Conservation (phyloP, 805 yeast genomes). For the Yarrowia bubula region DNA sequence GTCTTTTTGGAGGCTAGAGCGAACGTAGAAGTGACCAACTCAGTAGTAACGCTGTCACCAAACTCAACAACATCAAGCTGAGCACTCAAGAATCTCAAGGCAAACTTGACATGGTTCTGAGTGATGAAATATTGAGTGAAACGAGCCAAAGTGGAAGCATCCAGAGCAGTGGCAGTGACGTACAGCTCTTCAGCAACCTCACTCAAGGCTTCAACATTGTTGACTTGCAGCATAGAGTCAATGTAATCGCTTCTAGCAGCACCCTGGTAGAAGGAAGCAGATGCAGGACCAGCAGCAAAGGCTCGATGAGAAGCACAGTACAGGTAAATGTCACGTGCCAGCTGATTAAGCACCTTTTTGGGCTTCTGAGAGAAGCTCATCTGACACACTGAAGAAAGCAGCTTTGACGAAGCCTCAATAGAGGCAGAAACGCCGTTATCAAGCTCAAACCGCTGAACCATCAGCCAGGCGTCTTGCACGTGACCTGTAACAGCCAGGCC, state of each 20-base stretch:
- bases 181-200: constrained; percentile 18
- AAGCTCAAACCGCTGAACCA: constrained; percentile 2
- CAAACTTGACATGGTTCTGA: not conserved
- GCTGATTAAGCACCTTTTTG: not conserved
- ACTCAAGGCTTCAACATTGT: not conserved
- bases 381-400: not conserved
- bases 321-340: constrained; percentile 4
- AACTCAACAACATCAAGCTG: constrained; percentile 4
- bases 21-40: not conserved
- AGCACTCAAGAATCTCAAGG: constrained; percentile 3
- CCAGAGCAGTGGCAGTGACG: constrained; percentile 11
- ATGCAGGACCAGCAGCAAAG: not conserved
- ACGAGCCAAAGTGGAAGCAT: not conserved
- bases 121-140: not conserved
- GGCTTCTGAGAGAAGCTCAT: not conserved
- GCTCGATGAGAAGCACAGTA: constrained; percentile 13
- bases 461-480: not conserved
- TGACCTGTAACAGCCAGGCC: not conserved
- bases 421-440: not conserved
- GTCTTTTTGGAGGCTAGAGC: no score
- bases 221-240: not conserved
- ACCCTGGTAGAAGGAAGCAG: not conserved
- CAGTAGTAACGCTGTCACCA: not conserved
- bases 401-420: not conserved
- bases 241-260: not conserved